Conservation (phyloP, 345 rosid genomes). For the Viola odorata region DNA sequence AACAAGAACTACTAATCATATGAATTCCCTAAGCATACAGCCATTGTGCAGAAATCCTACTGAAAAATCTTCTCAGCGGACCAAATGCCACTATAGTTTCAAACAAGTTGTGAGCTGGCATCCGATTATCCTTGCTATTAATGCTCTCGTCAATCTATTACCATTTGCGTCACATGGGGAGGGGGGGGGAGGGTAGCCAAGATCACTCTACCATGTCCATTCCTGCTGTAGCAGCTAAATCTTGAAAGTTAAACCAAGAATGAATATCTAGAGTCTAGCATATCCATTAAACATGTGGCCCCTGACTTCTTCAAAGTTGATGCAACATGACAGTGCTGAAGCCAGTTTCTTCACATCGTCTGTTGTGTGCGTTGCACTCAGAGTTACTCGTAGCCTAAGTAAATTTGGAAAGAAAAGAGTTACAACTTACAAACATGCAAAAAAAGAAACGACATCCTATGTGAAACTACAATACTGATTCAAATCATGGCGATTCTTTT, state of each 20-base stretch:
- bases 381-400: constrained; percentile 73
- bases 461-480: background rate
- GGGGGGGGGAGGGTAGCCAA: too few relatives aligned
- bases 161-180: too few relatives aligned
- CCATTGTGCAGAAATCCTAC: too few relatives aligned
- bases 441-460: background rate
- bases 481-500: background rate
- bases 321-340: constrained; percentile 47
- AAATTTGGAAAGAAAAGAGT: background rate
- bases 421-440: background rate
- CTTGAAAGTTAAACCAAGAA: background rate
- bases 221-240: too few relatives aligned
- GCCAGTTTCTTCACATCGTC: constrained; percentile 78
- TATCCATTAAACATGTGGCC: constrained; percentile 6
- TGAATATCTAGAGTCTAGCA: constrained; percentile 18
- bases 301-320: constrained; percentile 38
- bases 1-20: too few relatives aligned
- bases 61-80: too few relatives aligned
- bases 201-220: too few relatives aligned
- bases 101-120: too few relatives aligned
- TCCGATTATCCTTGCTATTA: too few relatives aligned
- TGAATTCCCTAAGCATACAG: too few relatives aligned
- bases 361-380: constrained; percentile 61
- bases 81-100: too few relatives aligned
- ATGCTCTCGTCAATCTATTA: too few relatives aligned